Evolutionary conservation across 225 moss, liverwort and hornwort genomes (phyloP), one percentile per base, ranked within the genome.

Genomic region (Thuidium tamariscinum): DNA sequence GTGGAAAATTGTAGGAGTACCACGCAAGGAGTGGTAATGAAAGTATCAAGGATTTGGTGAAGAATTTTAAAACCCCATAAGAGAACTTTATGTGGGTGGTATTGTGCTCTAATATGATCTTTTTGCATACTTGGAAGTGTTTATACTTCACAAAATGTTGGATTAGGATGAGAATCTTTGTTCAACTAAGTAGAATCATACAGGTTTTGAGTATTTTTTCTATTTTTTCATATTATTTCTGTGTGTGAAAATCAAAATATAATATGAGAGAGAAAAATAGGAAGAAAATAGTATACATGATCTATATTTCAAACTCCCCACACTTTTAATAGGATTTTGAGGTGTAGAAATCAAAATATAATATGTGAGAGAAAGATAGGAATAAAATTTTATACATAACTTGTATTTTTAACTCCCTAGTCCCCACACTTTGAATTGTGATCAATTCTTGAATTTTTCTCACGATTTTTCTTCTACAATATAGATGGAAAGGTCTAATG

Each of bases 391-490:
- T 11, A n/a, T n/a, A n/a, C 3, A 18, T 64, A 2, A 62, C 4
- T 0, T 1, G 0, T 16, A 17, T 34, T 63, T 32, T 13, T 32
- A 63, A 17, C 34, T 63, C 34, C 34, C 8, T 0, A 32, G n/a
- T 63, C 34, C 34, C 8, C 1, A 32, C 34, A 63, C 34, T 34
- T 63, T 4, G 2, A 34, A 34, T 63, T 63, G 63, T 17, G 34
- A 63, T 17, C 63, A 32, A 32, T 32, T 34, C 63, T 16, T 63
- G 9, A 63, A 0, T 63, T 63, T 34, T n/a, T n/a, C n/a, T n/a
- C n/a, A n/a, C n/a, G n/a, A n/a, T n/a, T n/a, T n/a, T 17, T 34
- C 34, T 1, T 1, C 18, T 7, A 34, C 0, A 0, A 34, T 2
- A 34, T 34, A 18, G 64, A 17, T 64, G 18, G 17, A 64, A 64